Base-by-base conservation (phyloP, 352 stramenopile genomes). In the Phytophthora megakarya region DNA sequence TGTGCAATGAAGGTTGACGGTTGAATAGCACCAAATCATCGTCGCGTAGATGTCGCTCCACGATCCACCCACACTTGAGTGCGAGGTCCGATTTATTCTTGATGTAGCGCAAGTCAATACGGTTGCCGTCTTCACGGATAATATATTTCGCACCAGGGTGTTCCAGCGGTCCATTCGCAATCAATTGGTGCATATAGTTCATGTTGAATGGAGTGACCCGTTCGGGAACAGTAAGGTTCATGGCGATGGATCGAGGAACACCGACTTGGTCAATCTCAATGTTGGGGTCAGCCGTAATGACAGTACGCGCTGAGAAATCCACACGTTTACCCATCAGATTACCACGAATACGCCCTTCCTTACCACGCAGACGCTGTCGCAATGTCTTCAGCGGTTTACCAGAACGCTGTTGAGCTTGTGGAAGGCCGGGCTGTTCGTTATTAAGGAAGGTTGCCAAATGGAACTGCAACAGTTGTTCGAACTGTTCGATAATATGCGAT, bases 261-360 rank as follows among this genome's bases (percentile, higher is more conserved):
- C 97, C 98, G 33, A 99, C 90, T 85, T 99, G 95, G 68, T 99
- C 96, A 78, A 99, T 99, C 60, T 95, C 94, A 43, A 99, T 80
- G 80, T 99, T 99, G 6, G 97, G 97, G 81, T 99, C 98, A 25
- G 97, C 97, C 2, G 97, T 99, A 76, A 99, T 99, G 57, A 99
- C 98, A 5, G 98, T 99, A 82, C 98, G 93, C 18, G 96, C 97
- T 9, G 93, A 99, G 76, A 99, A 99, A 72, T 99, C 97, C 6
- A 99, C 97, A 80, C 98, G 97, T 77, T 99, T 99, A 52, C 98
- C 98, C 97, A 99, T 99, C 30, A 99, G 75, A 70, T 99, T 99
- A 60, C 97, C 97, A 72, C 98, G 95, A 66, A 99, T 98, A 57
- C 98, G 93, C 32, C 98, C 98, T 81, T 99, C 96, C 74, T 99